Base-by-base conservation (phyloP, 495 filamentous ascomycete species). In the Xylaria bambusicola region DNA sequence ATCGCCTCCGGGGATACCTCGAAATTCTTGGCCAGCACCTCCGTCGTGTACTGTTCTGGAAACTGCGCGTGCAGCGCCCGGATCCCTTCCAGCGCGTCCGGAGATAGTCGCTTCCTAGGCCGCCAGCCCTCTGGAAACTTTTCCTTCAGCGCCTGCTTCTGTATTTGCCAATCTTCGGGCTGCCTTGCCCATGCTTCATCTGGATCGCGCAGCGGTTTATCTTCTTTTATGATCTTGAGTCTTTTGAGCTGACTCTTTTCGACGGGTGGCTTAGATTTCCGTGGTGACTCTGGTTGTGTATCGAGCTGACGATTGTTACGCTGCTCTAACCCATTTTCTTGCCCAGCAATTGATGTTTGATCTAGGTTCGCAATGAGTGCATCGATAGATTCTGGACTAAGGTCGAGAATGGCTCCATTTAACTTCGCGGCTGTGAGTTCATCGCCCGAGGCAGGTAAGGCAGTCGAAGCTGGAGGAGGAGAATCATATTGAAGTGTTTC, bases 11-110 rank as follows among this genome's bases (percentile, higher is more conserved):
- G 81, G 1, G 91, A 93, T 5, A 96, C 79, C 72, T 91, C 77
- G 75, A 98, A 98, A 56, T 92, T 81, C 0, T 86, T 65, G 0
- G 94, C 83, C 5, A 98, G 84, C 35, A 86, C 82, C 9, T 79
- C 66, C 1, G 90, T 95, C 18, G 88, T 86, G 76, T 90, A 96
- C 49, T 77, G 72, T 1, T 88, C 81, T 0, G 94, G 92, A 45
- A 89, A 85, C 61, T 90, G 83, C 2, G 80, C 72, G 68, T 96
- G 83, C 21, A 98, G 77, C 27, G 86, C 84, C 18, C 90, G 86
- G 57, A 98, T 97, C 26, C 91, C 92, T 15, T 92, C 88, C 10
- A 96, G 68, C 10, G 93, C 90, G 71, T 97, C 93, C 0, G 93
- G 94, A 0, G 94, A 98, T 1, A 98, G 84, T 56, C 85, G 86